These are phyloP conservation scores for Agaricus blazei DNA, from an alignment of 768 basidiomycete species.

Conservation along the genomic window DNA sequence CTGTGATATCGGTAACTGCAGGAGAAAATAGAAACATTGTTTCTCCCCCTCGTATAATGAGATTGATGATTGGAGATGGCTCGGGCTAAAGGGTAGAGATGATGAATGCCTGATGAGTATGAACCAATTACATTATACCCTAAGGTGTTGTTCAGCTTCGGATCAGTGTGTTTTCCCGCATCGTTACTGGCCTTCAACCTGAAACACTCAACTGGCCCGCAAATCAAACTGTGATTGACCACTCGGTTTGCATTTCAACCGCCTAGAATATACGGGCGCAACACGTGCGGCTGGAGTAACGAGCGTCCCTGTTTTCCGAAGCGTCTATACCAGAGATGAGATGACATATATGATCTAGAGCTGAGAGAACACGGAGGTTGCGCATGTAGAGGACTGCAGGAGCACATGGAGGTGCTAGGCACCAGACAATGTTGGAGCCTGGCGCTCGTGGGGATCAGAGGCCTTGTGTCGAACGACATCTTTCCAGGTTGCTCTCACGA, in stretches of 20 bases:
- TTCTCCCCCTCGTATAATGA: neutral
- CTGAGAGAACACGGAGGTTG: constrained; percentile 3
- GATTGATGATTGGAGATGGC: constrained; percentile 6
- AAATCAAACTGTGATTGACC: constrained; percentile 4
- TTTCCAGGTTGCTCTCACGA: constrained; percentile 12
- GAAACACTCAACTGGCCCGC: constrained; percentile 2
- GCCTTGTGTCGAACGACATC: constrained; percentile 2
- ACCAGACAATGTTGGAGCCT: neutral
- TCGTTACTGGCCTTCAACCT: neutral
- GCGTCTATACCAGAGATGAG: constrained; percentile 4
- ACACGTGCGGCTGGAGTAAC: neutral
- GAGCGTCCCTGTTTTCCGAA: neutral
- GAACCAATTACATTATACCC: neutral
- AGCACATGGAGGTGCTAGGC: neutral
- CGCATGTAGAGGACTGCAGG: neutral
- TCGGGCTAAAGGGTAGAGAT: constrained; percentile 1
- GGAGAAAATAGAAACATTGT: constrained; percentile 1
- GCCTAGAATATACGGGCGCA: neutral
- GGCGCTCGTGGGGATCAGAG: neutral
- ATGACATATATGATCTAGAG: constrained; percentile 4
- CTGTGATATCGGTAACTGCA: constrained; percentile 8
- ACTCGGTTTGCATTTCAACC: neutral
- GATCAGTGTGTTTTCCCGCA: constrained; percentile 4
- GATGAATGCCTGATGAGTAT: neutral
- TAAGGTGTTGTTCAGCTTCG: neutral